Evolutionary conservation across 805 yeast species (phyloP).

Genomic region (Saccharomycopsis microspora): DNA sequence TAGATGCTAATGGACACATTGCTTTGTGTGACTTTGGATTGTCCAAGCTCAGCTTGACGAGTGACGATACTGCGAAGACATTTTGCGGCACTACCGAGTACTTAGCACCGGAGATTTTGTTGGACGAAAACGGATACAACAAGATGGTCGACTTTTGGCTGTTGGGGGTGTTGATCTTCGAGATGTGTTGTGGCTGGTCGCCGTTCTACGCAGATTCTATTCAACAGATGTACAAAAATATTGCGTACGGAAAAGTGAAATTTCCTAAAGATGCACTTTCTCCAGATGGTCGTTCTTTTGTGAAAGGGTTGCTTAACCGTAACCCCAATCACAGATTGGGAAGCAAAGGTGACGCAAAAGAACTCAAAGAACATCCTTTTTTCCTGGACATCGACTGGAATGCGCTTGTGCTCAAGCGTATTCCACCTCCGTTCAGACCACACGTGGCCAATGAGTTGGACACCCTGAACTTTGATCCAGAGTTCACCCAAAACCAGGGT

Average conservation of each 20-base stretch:
- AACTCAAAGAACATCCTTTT: constrained; percentile 84
- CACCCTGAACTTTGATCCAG: constrained; percentile 96
- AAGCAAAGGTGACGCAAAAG: constrained; percentile 83
- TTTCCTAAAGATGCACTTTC: constrained; percentile 94
- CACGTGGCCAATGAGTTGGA: constrained; percentile 85
- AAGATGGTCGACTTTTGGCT: constrained; percentile 99
- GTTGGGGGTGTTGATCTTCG: constrained; percentile 89
- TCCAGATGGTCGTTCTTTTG: constrained; percentile 89
- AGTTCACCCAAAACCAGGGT: constrained; percentile 86
- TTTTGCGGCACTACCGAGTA: constrained; percentile 98
- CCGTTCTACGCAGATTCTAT: constrained; percentile 91
- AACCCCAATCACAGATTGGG: constrained; percentile 95
- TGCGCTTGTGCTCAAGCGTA: constrained; percentile 58
- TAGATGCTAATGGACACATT: constrained; percentile 95
- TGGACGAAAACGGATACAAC: constrained; percentile 94
- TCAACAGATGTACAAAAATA: constrained; percentile 97
- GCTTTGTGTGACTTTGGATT: constrained; percentile 96
- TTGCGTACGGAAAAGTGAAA: constrained; percentile 95
- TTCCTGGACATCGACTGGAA: constrained; percentile 91
- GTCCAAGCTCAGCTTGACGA: constrained; percentile 81
- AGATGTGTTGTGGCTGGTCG: constrained; percentile 99
- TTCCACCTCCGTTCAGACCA: constrained; percentile 96
- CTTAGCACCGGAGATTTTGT: constrained; percentile 89
- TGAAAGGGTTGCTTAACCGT: constrained; percentile 87
- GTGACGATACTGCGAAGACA: constrained; percentile 83